A percentile compares a stretch with the other conserved stretches of the same genome.
phyloP scores from a whole-genome alignment of 331 rosid genomes.

The Malus hybrid region DNA sequence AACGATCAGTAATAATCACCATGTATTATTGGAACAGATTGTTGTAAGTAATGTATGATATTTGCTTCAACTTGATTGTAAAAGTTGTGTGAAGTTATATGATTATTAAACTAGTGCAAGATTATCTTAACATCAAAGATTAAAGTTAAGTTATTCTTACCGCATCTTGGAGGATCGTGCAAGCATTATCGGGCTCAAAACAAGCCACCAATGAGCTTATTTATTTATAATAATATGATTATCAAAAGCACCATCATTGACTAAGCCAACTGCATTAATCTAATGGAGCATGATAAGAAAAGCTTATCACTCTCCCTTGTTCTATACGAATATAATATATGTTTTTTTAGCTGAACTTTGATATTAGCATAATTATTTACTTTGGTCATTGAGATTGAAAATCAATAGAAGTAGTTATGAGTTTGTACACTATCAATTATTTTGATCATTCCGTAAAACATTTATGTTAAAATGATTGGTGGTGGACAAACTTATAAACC shows the following conservation, averaged over 20 bases:
- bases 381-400: too few species aligned
- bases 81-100: not conserved
- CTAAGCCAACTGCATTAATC: slow-evolving; percentile 6
- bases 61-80: not conserved
- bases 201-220: slow-evolving; percentile 3
- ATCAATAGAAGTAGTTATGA: rapidly evolving
- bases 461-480: too few species aligned
- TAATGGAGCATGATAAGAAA: slow-evolving; percentile 18
- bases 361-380: too few species aligned
- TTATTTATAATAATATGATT: slow-evolving; percentile 7
- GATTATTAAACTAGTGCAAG: not conserved
- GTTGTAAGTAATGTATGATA: not conserved
- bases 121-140: not conserved
- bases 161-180: slow-evolving; percentile 10
- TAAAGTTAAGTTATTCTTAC: not conserved
- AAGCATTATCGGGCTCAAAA: slow-evolving; percentile 13
- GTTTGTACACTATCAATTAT: too few species aligned
- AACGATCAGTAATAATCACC: not conserved
- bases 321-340: not conserved
- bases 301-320: not conserved
- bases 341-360: too few species aligned
- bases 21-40: not conserved
- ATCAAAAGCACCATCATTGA: slow-evolving; percentile 24
- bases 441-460: too few species aligned
- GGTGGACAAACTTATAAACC: rapidly evolving